These are phyloP conservation scores for Lunasporangiospora selenospora DNA, from an alignment of 192 early-diverging fungal species.

Conservation along the genomic window DNA sequence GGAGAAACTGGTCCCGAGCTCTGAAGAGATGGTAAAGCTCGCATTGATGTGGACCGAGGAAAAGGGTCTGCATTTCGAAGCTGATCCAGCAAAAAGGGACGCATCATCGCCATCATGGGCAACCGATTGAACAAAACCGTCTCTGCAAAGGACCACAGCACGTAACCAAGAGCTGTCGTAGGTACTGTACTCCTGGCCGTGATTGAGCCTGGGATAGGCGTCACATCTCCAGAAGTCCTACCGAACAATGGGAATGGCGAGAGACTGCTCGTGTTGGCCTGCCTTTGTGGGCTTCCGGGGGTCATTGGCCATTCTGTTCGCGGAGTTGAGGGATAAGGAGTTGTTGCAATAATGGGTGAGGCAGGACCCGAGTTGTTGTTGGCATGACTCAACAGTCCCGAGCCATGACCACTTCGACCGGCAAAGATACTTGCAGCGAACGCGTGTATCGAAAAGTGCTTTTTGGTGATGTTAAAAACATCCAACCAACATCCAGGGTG, in stretches of 20 bases:
- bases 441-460: conserved; percentile 26
- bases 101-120: conserved; percentile 55
- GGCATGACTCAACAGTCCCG: neutral
- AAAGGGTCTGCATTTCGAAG: conserved; percentile 32
- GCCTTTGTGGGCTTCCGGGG: conserved; percentile 11
- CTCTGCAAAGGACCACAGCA: conserved; percentile 61
- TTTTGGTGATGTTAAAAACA: conserved; percentile 51
- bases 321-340: conserved; percentile 23
- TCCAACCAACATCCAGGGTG: conserved; percentile 55
- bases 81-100: conserved; percentile 51
- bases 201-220: conserved; percentile 1
- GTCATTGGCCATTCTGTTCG: conserved; percentile 6
- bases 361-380: conserved; percentile 7
- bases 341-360: conserved; percentile 7
- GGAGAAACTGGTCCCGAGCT: conserved; percentile 24
- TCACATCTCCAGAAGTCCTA: conserved; percentile 9
- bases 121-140: conserved; percentile 55
- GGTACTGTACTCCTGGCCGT: conserved; percentile 2
- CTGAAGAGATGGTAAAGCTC: conserved; percentile 7
- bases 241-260: conserved; percentile 8
- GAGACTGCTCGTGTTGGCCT: neutral
- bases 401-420: neutral
- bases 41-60: neutral
- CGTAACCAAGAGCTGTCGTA: conserved; percentile 50
- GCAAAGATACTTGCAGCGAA: conserved; percentile 12